These are phyloP conservation scores for Mortierella sp. DNA, from an alignment of 371 early-diverging fungal genomes.

Conservation along the genomic window DNA sequence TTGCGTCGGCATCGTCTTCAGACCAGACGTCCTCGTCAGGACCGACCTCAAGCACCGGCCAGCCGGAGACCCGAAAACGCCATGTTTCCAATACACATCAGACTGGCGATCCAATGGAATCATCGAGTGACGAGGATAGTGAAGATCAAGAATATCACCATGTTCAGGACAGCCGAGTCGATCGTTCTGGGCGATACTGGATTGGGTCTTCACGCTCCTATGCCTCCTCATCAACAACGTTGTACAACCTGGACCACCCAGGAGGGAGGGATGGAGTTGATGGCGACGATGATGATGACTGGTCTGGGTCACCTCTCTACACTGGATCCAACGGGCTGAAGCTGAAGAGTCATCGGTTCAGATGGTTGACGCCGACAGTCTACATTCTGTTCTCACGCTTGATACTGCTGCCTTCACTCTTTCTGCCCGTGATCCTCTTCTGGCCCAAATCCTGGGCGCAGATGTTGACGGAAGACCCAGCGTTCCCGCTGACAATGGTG, in stretches of 20 bases:
- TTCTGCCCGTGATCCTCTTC: slow-evolving; percentile 57
- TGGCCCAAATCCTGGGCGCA: slow-evolving; percentile 55
- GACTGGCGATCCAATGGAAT: slow-evolving; percentile 12
- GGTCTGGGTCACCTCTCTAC: background rate
- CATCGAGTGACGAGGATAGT: slow-evolving; percentile 6
- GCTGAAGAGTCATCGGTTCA: slow-evolving; percentile 23
- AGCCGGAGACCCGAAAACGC: slow-evolving; percentile 12
- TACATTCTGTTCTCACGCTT: slow-evolving; percentile 59
- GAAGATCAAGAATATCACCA: slow-evolving; percentile 22
- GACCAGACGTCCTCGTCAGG: background rate
- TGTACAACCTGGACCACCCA: background rate
- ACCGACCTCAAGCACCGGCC: background rate
- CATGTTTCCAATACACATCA: slow-evolving; percentile 15
- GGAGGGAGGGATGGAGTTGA: background rate
- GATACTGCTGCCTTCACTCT: slow-evolving; percentile 58
- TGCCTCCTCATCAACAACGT: slow-evolving; percentile 21
- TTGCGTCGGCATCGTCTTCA: slow-evolving; percentile 18
- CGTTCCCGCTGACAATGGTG: slow-evolving; percentile 61
- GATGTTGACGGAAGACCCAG: slow-evolving; percentile 59
- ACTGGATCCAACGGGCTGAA: slow-evolving; percentile 11
- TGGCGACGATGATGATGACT: slow-evolving; percentile 7
- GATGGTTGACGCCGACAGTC: slow-evolving; percentile 51
- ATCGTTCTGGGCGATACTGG: slow-evolving; percentile 4
- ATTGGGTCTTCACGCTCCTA: slow-evolving; percentile 1
- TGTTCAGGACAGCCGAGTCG: background rate